Base-by-base conservation (phyloP, 345 rosid species). In the Schrenkiella parvula region DNA sequence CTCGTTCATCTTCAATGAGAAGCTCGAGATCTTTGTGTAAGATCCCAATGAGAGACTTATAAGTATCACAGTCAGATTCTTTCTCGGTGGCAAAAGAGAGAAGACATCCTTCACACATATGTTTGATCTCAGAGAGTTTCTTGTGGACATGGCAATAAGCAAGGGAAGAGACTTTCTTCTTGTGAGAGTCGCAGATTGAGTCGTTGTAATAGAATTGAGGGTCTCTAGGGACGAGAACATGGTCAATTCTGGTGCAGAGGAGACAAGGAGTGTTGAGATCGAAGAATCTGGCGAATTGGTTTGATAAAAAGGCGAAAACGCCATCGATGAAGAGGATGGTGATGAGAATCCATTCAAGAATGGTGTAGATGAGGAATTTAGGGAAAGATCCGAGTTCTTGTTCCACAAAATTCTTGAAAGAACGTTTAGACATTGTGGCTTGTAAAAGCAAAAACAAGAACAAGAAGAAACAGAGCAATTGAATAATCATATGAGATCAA, bases 61-160 rank as follows among this genome's bases (percentile, higher is more conserved):
- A 91, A 4, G 90, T 84, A 47, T 87, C 89, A 17, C 88, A 82
- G 48, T 86, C 96, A 0, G 95, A 84, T 75, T 88, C 90, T 77
- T 81, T 95, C 72, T 83, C 82, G 0, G 97, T 84, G 0, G 97
- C 95, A n/a, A 91, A 95, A 1, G 97, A 95, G 44, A 91, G 93
- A 65, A 95, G 96, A 69, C 99, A 95, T 10, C 82, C 85, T 59
- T 95, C 99, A 56, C 99, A 91, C 96, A 91, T 84, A 55, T 80
- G 79, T 70, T 82, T 83, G 13, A 89, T 86, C 64, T 95, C 87
- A 32, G 96, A 89, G 62, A 95, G 88, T 75, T 86, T 88, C 82
- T 81, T 88, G 74, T 95, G 99, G 64, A 79, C 79, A 66, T 88
- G 93, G 34, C 99, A 95, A 75, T 81, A 95, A 0, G 99, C 97